phyloP scores from a whole-genome alignment of 2,329 filamentous ascomycete species.

The Leptographium lundbergii region DNA sequence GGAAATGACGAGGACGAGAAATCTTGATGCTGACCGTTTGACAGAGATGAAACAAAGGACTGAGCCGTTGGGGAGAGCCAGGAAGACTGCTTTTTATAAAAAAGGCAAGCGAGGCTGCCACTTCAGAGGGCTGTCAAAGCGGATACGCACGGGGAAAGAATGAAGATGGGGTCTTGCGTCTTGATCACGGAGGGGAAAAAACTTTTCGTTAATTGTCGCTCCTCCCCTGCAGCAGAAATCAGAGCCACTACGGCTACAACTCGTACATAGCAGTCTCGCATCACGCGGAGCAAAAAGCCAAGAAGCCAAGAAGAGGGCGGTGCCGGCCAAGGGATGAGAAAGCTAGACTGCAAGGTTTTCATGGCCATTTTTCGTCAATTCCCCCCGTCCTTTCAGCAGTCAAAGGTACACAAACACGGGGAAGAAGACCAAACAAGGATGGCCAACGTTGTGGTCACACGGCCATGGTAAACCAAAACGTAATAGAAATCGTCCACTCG shows the following conservation, averaged over 20 bases:
- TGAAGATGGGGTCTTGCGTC: too few species aligned
- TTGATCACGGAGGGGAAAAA: background rate
- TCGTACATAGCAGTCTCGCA: background rate
- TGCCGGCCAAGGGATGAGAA: background rate
- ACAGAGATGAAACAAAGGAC: background rate
- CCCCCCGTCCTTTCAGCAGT: background rate
- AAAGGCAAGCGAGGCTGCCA: background rate
- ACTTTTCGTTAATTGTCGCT: background rate
- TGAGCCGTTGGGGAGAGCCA: background rate
- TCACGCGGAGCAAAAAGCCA: background rate
- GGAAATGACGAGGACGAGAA: background rate
- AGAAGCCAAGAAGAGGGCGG: background rate
- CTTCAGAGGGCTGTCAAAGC: background rate
- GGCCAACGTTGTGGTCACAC: too few species aligned
- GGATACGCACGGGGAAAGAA: background rate
- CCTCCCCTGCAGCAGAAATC: background rate
- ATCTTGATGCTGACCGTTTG: background rate
- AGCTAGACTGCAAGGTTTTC: background rate
- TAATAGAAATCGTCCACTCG: background rate
- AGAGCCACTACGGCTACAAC: background rate
- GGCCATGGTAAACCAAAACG: background rate
- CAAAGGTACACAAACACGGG: background rate
- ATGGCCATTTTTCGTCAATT: background rate
- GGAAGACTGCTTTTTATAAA: background rate
- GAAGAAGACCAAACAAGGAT: slow-evolving; percentile 4